Evolutionary conservation across 2,329 filamentous ascomycete genomes (phyloP).

Genomic region (Dactylellina drechsleri): DNA sequence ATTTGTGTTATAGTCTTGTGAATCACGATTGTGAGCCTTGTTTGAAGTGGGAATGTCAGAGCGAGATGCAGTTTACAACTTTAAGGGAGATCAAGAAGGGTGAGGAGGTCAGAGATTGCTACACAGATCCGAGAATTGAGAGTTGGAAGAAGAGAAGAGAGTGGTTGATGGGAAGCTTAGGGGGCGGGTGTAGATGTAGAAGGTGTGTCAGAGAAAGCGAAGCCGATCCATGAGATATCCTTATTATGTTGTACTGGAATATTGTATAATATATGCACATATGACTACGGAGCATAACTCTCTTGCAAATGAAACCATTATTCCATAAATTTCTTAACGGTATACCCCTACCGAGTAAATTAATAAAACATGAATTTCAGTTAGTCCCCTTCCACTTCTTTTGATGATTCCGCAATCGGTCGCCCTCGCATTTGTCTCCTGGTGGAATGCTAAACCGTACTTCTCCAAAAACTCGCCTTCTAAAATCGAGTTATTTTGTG

Average conservation of each 20-base stretch:
- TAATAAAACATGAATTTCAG: no score
- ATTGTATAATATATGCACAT: background rate
- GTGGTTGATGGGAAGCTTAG: constrained; percentile 87
- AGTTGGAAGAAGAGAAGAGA: constrained; percentile 80
- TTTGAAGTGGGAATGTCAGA: constrained; percentile 92
- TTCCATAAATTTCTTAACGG: no score
- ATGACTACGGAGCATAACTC: no score
- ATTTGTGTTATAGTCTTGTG: constrained; percentile 80
- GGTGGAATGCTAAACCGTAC: no score
- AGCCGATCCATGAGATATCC: constrained; percentile 6
- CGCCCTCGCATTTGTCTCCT: no score
- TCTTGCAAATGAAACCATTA: no score
- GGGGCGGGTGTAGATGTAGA: constrained; percentile 86
- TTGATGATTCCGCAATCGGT: no score
- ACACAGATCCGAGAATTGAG: constrained; percentile 83
- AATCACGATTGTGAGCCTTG: constrained; percentile 98
- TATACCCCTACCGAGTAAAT: no score
- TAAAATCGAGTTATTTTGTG: background rate
- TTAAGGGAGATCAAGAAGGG: constrained; percentile 71
- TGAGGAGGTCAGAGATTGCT: constrained; percentile 91
- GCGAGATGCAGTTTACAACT: constrained; percentile 76
- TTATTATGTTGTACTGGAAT: background rate
- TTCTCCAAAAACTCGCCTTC: no score
- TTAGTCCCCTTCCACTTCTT: no score
- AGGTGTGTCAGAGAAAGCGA: constrained; percentile 72